Evolutionary conservation across 2,329 filamentous ascomycete genomes (phyloP).

Genomic region (Colletotrichum sidae): DNA sequence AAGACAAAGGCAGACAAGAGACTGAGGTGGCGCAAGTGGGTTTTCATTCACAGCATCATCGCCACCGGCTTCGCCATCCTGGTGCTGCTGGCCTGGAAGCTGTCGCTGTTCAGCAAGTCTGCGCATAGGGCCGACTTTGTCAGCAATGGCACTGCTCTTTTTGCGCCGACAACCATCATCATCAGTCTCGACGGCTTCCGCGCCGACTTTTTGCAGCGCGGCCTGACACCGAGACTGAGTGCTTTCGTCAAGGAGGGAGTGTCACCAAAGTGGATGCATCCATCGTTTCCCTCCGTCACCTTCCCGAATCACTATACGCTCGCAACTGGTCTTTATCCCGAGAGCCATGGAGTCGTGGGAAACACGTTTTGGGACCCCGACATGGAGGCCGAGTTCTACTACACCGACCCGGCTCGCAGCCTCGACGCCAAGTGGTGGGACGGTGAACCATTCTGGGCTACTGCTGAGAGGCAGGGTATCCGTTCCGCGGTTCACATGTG

Average conservation of each 20-base stretch:
- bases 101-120: constrained; percentile 60
- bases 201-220: constrained; percentile 88
- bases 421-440: constrained; percentile 94
- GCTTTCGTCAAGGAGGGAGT: constrained; percentile 85
- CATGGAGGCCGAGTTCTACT: constrained; percentile 84
- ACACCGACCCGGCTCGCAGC: constrained; percentile 80
- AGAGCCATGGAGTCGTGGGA: constrained; percentile 91
- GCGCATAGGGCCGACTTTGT: constrained; percentile 51
- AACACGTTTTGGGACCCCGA: constrained; percentile 94
- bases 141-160: constrained; percentile 89
- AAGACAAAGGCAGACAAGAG: constrained; percentile 61
- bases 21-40: constrained; percentile 65
- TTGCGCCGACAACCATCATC: constrained; percentile 91
- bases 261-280: constrained; percentile 91
- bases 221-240: constrained; percentile 84
- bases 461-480: constrained; percentile 85
- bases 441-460: constrained; percentile 93
- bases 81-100: constrained; percentile 68
- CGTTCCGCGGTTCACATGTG: constrained; percentile 95
- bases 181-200: constrained; percentile 97
- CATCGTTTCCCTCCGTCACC: constrained; percentile 95
- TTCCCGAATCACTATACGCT: constrained; percentile 98
- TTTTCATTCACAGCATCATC: constrained; percentile 64
- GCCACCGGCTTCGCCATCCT: constrained; percentile 67
- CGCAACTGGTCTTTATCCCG: constrained; percentile 91